These are phyloP conservation scores for Clitopilus passeckerianus DNA, from an alignment of 768 basidiomycete species.

Conservation along the genomic window DNA sequence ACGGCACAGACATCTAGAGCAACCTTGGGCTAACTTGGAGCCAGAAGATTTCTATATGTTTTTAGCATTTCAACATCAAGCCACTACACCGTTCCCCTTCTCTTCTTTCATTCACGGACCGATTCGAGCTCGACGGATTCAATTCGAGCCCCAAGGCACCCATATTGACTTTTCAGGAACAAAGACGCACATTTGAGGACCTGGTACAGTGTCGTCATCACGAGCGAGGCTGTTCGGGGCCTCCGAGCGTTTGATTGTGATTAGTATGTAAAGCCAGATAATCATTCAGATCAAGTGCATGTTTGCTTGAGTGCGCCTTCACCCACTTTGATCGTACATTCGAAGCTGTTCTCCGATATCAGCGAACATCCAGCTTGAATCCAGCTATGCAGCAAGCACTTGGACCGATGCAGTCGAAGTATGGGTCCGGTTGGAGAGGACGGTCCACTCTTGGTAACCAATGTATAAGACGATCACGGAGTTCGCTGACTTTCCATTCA, in stretches of 20 bases:
- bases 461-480: neutral
- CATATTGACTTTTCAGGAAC: neutral
- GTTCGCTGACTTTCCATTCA: neutral
- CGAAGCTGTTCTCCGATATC: neutral
- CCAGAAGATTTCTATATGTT: neutral
- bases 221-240: too few species aligned
- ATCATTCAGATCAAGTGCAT: too few species aligned
- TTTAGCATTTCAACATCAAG: neutral
- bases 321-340: too few species aligned
- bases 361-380: too few species aligned
- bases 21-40: neutral
- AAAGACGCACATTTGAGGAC: neutral
- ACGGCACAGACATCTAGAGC: neutral
- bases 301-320: too few species aligned
- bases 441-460: neutral
- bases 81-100: neutral
- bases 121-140: neutral
- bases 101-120: neutral
- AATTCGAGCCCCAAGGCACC: neutral
- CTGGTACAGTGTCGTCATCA: too few species aligned
- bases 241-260: too few species aligned
- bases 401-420: too few species aligned
- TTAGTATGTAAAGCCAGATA: too few species aligned
- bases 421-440: neutral
- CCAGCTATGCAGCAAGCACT: neutral